Evolutionary conservation across 2,329 filamentous ascomycete species (phyloP).

Genomic region (Aspergillus piperis): DNA sequence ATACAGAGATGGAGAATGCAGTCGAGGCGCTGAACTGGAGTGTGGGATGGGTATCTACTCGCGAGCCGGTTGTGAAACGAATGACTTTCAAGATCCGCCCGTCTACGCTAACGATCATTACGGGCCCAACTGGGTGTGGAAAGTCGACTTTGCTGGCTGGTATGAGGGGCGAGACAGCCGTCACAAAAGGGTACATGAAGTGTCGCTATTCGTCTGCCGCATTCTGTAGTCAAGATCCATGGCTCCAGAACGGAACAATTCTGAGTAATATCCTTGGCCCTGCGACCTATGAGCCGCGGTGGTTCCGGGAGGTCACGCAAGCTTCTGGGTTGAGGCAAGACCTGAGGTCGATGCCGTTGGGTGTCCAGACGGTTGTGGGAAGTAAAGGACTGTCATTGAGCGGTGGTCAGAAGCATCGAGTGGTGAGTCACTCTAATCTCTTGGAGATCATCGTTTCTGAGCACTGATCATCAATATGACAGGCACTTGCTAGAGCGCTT

Average conservation of each 20-base stretch:
- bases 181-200: conserved; percentile 9
- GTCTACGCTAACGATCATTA: conserved; percentile 24
- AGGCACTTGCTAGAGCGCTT: conserved; percentile 35
- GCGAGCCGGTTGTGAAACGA: conserved; percentile 26
- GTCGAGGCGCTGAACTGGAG: not conserved
- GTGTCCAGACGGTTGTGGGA: conserved; percentile 27
- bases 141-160: conserved; percentile 19
- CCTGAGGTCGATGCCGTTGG: conserved; percentile 18
- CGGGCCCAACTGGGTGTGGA: conserved; percentile 30
- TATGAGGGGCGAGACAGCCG: conserved; percentile 20
- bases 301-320: conserved; percentile 30
- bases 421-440: conserved; percentile 8
- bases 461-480: not conserved
- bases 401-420: conserved; percentile 31
- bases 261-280: conserved; percentile 27
- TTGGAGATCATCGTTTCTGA: not conserved
- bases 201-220: not conserved
- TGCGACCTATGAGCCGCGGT: conserved; percentile 18
- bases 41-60: conserved; percentile 5
- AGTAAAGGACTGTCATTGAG: conserved; percentile 26
- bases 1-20: not conserved
- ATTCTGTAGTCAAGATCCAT: conserved; percentile 20
- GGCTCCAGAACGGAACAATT: conserved; percentile 19
- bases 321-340: conserved; percentile 29
- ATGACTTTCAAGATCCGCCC: conserved; percentile 19